Evolutionary conservation across 140 eudicot species (phyloP), one percentile per base, ranked within the genome.

Genomic region (Stevia rebaudiana): DNA sequence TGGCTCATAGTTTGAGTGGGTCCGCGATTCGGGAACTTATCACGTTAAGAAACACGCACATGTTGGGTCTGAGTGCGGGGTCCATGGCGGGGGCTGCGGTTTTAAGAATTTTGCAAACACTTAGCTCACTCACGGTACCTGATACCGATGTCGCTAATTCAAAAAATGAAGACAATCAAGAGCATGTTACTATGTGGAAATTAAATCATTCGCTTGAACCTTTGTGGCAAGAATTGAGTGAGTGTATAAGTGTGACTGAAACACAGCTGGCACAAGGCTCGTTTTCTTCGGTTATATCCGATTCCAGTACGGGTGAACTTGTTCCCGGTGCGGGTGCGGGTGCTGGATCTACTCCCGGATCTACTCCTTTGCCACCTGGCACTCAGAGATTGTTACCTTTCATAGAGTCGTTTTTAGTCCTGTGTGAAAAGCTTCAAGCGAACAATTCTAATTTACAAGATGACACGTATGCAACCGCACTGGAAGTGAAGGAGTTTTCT

Each of bases 21-120:
- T 82, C 99, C 3, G 96, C 99, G 62, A 87, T 83, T 6, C 75
- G 62, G 11, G 97, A 92, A 79, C 97, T 92, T 56, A 52, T 81
- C 39, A 92, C 97, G 2, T 53, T 92, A 18, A 81, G 86, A 76
- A 76, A 85, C 63, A 92, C 99, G 11, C 85, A 81, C 24, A 92
- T 92, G 97, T 65, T 88, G 69, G 99, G 99, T 39, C 67, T 92
- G 78, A 92, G 94, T 81, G 86, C 97, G 28, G 96, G 99, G 16
- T 88, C 96, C 40, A 88, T 88, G 99, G 97, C 99, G 49, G 99
- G 99, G 23, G 83, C 96, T 68, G 86, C 94, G 46, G 92, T 92
- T 31, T 81, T 92, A 69, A 82, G 99, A 48, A 94, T 92, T 60
- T 76, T 92, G 39, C 95, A 85, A 73, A 90, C 90, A 8, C 96